Evolutionary conservation across 2,329 filamentous ascomycete species (phyloP).

Genomic region (Cordyceps sp.): DNA sequence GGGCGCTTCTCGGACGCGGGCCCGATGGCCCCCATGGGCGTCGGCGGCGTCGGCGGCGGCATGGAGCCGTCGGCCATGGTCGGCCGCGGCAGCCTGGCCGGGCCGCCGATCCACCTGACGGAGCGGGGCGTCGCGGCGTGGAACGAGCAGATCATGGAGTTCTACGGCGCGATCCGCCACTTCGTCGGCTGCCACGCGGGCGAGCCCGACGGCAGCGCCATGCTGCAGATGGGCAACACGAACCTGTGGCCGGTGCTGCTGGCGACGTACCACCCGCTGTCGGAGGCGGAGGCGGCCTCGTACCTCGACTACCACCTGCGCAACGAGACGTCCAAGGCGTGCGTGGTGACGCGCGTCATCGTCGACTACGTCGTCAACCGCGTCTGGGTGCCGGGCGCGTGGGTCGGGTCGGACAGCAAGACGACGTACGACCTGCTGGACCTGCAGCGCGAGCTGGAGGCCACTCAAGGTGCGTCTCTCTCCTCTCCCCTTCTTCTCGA

Average conservation of each 20-base stretch:
- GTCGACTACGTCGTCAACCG: conserved; percentile 25
- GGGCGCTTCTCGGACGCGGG: conserved; percentile 12
- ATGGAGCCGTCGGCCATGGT: conserved; percentile 4
- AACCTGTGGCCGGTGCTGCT: conserved; percentile 19
- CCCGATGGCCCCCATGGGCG: no score
- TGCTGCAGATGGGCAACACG: conserved; percentile 12
- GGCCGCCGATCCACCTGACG: conserved; percentile 18
- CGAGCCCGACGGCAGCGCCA: conserved; percentile 11
- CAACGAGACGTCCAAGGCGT: conserved; percentile 21
- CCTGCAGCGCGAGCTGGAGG: conserved; percentile 18
- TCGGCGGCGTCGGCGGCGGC: no score
- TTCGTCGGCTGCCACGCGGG: conserved; percentile 19
- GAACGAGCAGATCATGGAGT: conserved; percentile 19
- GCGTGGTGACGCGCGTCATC: conserved; percentile 24
- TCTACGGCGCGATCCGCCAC: conserved; percentile 17
- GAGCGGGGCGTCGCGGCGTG: conserved; percentile 16
- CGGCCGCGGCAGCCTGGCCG: conserved; percentile 6
- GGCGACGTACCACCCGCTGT: conserved; percentile 20
- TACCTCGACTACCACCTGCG: conserved; percentile 24
- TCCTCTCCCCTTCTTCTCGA: no score
- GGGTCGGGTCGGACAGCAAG: conserved; percentile 19
- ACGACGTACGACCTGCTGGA: conserved; percentile 17
- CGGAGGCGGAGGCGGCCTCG: conserved; percentile 19
- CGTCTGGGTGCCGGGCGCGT: conserved; percentile 21
- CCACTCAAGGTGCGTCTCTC: conserved; percentile 14